phyloP scores from a whole-genome alignment of 306 rosid species.

The Cicer yamashitae region DNA sequence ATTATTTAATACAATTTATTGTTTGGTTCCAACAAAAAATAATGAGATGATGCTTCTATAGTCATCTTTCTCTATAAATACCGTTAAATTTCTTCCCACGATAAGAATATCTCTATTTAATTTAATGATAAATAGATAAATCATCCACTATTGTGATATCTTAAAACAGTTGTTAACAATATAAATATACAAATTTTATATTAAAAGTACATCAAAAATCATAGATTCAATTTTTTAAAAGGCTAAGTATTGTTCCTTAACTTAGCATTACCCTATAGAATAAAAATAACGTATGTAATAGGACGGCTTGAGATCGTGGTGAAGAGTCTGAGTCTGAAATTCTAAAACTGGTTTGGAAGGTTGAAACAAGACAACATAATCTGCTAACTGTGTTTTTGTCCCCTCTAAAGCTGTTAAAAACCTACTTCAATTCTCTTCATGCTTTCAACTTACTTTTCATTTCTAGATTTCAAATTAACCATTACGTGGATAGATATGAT shows the following conservation, averaged over 20 bases:
- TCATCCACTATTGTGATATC: too few relatives aligned
- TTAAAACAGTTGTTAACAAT: too few relatives aligned
- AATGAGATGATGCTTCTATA: too few relatives aligned
- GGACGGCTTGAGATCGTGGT: slow-evolving; percentile 50
- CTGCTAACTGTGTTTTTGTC: slow-evolving; percentile 44
- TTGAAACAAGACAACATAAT: slow-evolving; percentile 42
- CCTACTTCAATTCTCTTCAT: slow-evolving; percentile 43
- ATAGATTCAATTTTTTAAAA: too few relatives aligned
- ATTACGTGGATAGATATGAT: slow-evolving; percentile 38
- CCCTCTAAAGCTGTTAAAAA: slow-evolving; percentile 39
- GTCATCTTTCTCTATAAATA: too few relatives aligned
- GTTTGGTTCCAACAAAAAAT: too few relatives aligned
- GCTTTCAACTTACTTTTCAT: slow-evolving; percentile 42
- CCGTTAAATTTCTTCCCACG: rapidly evolving
- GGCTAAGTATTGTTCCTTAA: too few relatives aligned
- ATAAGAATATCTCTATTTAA: too few relatives aligned
- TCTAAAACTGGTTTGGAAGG: slow-evolving; percentile 9
- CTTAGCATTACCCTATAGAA: not conserved
- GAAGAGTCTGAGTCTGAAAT: slow-evolving; percentile 44
- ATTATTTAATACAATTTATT: too few relatives aligned
- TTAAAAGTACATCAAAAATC: too few relatives aligned
- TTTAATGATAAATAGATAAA: too few relatives aligned
- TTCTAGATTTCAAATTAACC: slow-evolving; percentile 27
- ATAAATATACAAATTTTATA: too few relatives aligned
- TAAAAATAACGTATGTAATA: slow-evolving; percentile 20